phyloP scores from a whole-genome alignment of 2,329 filamentous ascomycete genomes.

The Hansfordia pulvinata region DNA sequence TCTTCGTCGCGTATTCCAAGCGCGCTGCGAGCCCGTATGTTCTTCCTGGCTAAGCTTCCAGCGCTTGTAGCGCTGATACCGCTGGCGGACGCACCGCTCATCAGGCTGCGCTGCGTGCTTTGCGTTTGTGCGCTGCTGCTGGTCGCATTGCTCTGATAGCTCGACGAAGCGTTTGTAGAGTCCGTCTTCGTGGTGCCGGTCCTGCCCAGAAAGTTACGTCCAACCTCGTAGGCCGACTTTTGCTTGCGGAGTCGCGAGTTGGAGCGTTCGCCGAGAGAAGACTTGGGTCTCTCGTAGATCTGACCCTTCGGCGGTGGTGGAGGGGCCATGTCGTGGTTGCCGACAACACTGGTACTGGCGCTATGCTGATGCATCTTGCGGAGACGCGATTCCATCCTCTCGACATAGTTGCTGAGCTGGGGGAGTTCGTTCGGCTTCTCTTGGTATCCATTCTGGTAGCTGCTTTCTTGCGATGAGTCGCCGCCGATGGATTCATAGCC shows the following conservation, averaged over 20 bases:
- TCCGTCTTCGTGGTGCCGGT: slow-evolving; percentile 84
- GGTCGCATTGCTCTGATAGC: slow-evolving; percentile 53
- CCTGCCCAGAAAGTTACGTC: slow-evolving; percentile 54
- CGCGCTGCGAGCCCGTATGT: slow-evolving; percentile 49
- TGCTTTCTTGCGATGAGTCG: slow-evolving; percentile 34
- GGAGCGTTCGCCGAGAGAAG: slow-evolving; percentile 34
- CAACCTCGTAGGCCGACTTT: slow-evolving; percentile 70
- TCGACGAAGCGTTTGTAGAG: slow-evolving; percentile 64
- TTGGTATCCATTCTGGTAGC: slow-evolving; percentile 23
- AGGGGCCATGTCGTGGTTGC: slow-evolving; percentile 33
- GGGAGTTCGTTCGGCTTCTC: slow-evolving; percentile 44
- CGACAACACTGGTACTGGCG: slow-evolving; percentile 23
- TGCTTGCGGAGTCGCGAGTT: slow-evolving; percentile 42
- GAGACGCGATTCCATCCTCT: slow-evolving; percentile 79
- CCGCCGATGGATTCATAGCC: slow-evolving; percentile 46
- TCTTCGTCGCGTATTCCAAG: slow-evolving; percentile 42
- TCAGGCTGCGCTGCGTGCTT: slow-evolving; percentile 71
- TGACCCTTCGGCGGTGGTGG: slow-evolving; percentile 32
- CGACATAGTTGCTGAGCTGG: slow-evolving; percentile 73
- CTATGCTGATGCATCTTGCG: slow-evolving; percentile 55
- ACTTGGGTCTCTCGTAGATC: slow-evolving; percentile 41
- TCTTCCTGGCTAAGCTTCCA: slow-evolving; percentile 76
- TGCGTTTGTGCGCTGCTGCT: slow-evolving; percentile 57
- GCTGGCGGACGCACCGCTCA: slow-evolving; percentile 86
- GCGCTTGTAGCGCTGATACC: slow-evolving; percentile 92